Percentiles rank a stretch among this genome's conserved stretches.
Conservation (phyloP, 768 basidiomycete genomes). For the Lactarius pseudohatsudake region DNA sequence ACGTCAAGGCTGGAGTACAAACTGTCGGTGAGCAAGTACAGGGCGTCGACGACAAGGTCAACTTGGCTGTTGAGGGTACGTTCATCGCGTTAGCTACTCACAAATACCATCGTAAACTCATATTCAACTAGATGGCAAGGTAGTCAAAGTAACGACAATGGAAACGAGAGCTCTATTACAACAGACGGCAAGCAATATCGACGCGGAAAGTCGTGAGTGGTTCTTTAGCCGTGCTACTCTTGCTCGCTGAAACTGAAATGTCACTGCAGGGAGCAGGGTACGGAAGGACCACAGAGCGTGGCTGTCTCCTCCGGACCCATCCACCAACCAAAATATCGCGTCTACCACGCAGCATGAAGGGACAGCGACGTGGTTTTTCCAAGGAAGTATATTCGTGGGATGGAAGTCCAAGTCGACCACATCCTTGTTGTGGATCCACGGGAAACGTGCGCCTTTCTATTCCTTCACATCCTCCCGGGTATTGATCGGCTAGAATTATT, state of each 20-base stretch:
- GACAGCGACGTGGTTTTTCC: background rate
- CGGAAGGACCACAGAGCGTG: background rate
- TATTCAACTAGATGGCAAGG: no score
- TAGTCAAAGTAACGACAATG: no score
- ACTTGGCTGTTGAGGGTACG: no score
- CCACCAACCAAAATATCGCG: background rate
- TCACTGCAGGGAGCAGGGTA: background rate
- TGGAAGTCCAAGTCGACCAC: background rate
- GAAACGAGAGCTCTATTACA: no score
- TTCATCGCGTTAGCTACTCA: no score
- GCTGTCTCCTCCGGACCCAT: background rate
- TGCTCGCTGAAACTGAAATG: background rate
- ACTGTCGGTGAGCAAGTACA: no score
- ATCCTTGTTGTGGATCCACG: conserved; percentile 6
- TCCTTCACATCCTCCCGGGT: no score
- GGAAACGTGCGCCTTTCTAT: background rate
- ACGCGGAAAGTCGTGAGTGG: background rate
- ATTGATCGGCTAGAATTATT: no score
- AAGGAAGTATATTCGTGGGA: background rate
- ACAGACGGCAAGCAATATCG: no score
- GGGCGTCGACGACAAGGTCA: no score
- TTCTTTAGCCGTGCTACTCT: background rate
- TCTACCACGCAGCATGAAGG: background rate
- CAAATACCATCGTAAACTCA: no score
- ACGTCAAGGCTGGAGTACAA: no score